Percentiles rank a stretch among this genome's conserved stretches.
Conservation (phyloP, 352 stramenopile species). For the Plasmopara halstedii region DNA sequence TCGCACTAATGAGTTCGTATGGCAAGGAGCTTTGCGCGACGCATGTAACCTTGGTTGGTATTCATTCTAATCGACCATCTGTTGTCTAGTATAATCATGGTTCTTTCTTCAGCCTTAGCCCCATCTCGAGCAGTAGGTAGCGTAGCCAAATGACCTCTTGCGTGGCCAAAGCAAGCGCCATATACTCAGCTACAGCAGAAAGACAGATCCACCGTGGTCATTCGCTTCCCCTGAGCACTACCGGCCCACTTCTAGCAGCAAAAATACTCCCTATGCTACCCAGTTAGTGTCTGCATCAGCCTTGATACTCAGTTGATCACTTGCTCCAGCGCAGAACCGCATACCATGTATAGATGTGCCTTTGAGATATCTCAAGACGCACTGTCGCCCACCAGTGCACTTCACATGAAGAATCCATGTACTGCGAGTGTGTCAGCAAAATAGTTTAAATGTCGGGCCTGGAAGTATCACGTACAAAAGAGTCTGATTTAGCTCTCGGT, state of each 20-base stretch:
- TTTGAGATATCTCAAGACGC: conserved; percentile 9
- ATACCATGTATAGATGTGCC: conserved; percentile 1
- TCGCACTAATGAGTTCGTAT: no score
- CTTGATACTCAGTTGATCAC: not conserved
- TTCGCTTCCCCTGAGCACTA: conserved; percentile 3
- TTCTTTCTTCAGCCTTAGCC: no score
- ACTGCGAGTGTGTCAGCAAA: not conserved
- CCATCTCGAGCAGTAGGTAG: no score
- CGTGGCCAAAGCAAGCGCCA: conserved; percentile 1
- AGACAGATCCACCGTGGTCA: not conserved
- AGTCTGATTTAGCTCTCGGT: not conserved
- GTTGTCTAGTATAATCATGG: no score
- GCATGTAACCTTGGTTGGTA: no score
- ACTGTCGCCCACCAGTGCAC: not conserved
- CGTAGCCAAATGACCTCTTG: conserved; percentile 5
- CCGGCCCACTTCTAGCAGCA: not conserved
- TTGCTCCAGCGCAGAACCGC: not conserved
- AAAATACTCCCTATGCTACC: conserved; percentile 2
- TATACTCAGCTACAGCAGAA: conserved; percentile 6
- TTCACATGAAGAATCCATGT: no score
- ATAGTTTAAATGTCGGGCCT: not conserved
- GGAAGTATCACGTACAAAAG: not conserved
- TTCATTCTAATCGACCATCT: no score
- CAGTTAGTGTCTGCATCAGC: conserved; percentile 1
- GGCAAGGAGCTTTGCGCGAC: no score